Evolutionary conservation across 768 basidiomycete genomes (phyloP), one percentile per base, ranked within the genome.

Genomic region (Calocera cornea): DNA sequence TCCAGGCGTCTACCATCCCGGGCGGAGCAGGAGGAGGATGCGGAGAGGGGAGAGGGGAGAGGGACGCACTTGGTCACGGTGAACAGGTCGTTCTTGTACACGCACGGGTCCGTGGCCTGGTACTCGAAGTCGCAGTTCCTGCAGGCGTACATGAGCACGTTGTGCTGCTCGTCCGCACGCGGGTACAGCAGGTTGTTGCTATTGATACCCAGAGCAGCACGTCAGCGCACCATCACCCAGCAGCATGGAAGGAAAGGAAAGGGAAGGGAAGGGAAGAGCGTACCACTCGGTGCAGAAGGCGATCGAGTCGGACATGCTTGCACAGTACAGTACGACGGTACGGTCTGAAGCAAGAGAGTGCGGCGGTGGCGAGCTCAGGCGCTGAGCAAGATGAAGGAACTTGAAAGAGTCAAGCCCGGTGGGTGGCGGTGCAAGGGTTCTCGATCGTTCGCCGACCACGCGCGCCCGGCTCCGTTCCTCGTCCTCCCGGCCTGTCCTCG

Each of bases 181-280:
- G 93, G 93, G 76, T 95, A 95, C 65, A 97, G 82, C 33, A 97
- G 83, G 75, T 97, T 95, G 79, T 95, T 94, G 81, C 93, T 76
- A 69, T 49, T 2, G 0, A 2, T 11, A 38, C 31, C 44, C 31
- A 50, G n/a, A n/a, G n/a, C n/a, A n/a, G n/a, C n/a, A 27, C 67
- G 64, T 67, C 66, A 70, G 67, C 36, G n/a, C 34, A 10, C 22
- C 38, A 8, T 16, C 10, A 38, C 36, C 2, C 34, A 19, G n/a
- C 36, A 34, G 5, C 36, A 14, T 44, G 2, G 38, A 41, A 0
- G 33, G 22, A 22, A 41, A 11, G 1, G 34, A 17, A 16, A 69
- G n/a, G 2, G 38, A 41, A 0, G 33, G 22, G 17, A 41, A 11
- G 1, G 34, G 14, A 16, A 69, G n/a, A n/a, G n/a, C 74, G 68